These are phyloP conservation scores for Debaryomycetaceae sp. DNA, from an alignment of 1,139 yeast genomes.

Conservation along the genomic window DNA sequence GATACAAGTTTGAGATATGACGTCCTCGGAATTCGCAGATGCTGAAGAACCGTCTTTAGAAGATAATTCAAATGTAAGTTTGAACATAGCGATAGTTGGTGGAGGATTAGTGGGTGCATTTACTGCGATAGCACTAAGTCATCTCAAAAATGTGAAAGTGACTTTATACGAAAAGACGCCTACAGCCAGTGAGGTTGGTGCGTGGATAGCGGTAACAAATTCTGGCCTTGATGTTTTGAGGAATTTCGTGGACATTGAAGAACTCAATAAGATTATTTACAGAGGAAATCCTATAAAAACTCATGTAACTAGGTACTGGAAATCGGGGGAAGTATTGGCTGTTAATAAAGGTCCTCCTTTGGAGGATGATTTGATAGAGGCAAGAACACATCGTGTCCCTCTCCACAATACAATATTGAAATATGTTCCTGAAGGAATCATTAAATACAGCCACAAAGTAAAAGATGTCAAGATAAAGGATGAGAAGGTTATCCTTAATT, in stretches of 20 bases:
- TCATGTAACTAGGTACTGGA: constrained; percentile 10
- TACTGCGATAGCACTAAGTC: constrained; percentile 13
- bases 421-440: constrained; percentile 5
- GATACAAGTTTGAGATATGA: too few relatives aligned
- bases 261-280: constrained; percentile 10
- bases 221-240: constrained; percentile 14
- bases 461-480: constrained; percentile 12
- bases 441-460: constrained; percentile 11
- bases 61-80: too few relatives aligned
- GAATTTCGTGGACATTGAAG: constrained; percentile 13
- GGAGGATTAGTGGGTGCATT: constrained; percentile 17
- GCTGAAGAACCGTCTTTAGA: too few relatives aligned
- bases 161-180: constrained; percentile 15
- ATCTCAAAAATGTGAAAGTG: constrained; percentile 6
- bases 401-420: constrained; percentile 9
- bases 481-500: constrained; percentile 11
- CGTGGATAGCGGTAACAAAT: constrained; percentile 16
- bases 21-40: too few relatives aligned
- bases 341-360: constrained; percentile 9
- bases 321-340: constrained; percentile 10
- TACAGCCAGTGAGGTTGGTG: constrained; percentile 19
- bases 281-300: constrained; percentile 1
- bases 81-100: constrained; percentile 1
- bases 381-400: constrained; percentile 16
- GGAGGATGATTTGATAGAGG: constrained; percentile 14